phyloP scores from a whole-genome alignment of 345 rosid genomes.

The Fremontodendron californicum region DNA sequence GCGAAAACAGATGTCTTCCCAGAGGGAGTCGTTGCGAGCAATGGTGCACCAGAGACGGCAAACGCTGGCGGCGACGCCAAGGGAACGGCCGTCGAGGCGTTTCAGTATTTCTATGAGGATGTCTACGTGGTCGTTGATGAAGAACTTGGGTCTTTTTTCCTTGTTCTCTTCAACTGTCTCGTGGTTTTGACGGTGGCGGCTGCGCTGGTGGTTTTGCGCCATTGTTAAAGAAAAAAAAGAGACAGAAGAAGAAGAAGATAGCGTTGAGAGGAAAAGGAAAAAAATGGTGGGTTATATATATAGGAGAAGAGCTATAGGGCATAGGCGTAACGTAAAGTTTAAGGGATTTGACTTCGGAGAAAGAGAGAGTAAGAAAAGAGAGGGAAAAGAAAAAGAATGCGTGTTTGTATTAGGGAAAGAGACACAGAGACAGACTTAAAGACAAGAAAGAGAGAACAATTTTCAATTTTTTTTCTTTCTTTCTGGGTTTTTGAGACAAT shows the following conservation, averaged over 20 bases:
- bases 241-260: neutral
- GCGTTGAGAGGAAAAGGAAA: neutral
- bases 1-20: slow-evolving; percentile 93
- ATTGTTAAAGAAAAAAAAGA: slow-evolving; percentile 11
- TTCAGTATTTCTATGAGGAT: slow-evolving; percentile 67
- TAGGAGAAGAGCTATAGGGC: neutral
- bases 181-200: slow-evolving; percentile 5
- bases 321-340: slow-evolving; percentile 21
- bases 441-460: neutral
- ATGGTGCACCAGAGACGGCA: slow-evolving; percentile 85
- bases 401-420: slow-evolving; percentile 10
- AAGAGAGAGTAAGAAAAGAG: neutral
- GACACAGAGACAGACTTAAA: slow-evolving; percentile 6
- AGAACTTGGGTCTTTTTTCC: slow-evolving; percentile 39
- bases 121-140: slow-evolving; percentile 83
- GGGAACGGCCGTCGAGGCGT: slow-evolving; percentile 81
- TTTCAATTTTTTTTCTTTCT: neutral
- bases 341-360: slow-evolving; percentile 28
- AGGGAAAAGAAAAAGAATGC: neutral
- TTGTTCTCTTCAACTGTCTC: neutral
- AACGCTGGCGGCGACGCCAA: slow-evolving; percentile 78
- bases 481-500: neutral
- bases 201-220: slow-evolving; percentile 26
- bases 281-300: slow-evolving; percentile 1
- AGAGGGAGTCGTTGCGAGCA: slow-evolving; percentile 63